Evolutionary conservation across 495 filamentous ascomycete genomes (phyloP).

Genomic region (Xylaria acuta): DNA sequence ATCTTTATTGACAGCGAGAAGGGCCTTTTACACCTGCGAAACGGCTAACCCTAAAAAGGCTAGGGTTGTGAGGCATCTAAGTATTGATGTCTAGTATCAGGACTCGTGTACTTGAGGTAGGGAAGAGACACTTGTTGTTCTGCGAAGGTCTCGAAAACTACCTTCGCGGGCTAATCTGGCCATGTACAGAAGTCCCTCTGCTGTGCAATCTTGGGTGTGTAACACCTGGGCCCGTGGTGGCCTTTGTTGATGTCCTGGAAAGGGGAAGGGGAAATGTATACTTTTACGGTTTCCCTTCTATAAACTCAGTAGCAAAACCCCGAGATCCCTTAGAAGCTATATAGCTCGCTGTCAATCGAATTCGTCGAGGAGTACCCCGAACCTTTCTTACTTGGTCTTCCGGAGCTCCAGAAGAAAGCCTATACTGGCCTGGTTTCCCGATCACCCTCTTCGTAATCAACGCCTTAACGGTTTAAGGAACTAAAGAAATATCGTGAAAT

Average conservation of each 20-base stretch:
- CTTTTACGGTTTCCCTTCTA: neutral
- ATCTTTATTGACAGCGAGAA: neutral
- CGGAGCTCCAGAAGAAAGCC: neutral
- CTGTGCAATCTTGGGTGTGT: no score
- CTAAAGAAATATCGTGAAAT: neutral
- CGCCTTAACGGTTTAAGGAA: neutral
- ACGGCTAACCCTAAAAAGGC: neutral
- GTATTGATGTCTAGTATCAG: neutral
- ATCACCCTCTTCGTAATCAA: neutral
- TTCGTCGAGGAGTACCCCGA: neutral
- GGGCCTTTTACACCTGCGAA: neutral
- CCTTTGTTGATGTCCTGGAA: neutral
- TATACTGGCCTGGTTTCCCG: neutral
- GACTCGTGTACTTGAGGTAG: no score
- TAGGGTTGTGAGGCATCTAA: neutral
- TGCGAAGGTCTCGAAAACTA: no score
- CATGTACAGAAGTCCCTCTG: no score
- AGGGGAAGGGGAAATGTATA: neutral
- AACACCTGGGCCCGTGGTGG: neutral
- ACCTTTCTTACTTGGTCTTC: neutral
- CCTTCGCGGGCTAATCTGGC: no score
- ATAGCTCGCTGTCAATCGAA: neutral
- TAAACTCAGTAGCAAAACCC: neutral
- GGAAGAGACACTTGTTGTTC: no score
- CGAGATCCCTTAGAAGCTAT: neutral